These are phyloP conservation scores for Backusella morwellensis DNA, from an alignment of 192 early-diverging fungal species.

Conservation along the genomic window DNA sequence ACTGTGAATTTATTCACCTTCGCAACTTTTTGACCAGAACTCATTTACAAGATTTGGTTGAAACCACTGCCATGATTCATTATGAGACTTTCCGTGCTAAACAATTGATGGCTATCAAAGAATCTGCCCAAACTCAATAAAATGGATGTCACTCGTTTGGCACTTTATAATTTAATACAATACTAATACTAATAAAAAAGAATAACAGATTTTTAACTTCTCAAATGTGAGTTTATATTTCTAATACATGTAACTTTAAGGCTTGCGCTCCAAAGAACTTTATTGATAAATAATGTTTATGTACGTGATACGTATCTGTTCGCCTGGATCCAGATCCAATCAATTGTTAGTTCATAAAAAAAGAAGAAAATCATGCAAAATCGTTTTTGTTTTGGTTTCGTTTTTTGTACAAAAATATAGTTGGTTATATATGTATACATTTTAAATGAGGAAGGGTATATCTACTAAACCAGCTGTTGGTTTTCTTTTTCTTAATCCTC, in stretches of 20 bases:
- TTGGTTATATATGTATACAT: background rate
- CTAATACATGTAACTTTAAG: background rate
- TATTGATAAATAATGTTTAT: background rate
- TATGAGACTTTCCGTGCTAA: constrained; percentile 93
- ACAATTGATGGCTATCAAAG: constrained; percentile 57
- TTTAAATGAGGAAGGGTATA: background rate
- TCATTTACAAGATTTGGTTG: constrained; percentile 92
- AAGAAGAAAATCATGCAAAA: background rate
- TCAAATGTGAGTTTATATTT: background rate
- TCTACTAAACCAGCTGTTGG: background rate
- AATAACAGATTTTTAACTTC: background rate
- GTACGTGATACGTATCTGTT: background rate
- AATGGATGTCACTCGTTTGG: background rate
- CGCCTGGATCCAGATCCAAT: background rate
- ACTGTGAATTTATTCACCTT: constrained; percentile 94
- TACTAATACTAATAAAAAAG: background rate
- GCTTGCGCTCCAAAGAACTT: background rate
- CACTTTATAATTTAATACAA: background rate
- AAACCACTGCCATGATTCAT: constrained; percentile 88
- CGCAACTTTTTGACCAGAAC: constrained; percentile 87
- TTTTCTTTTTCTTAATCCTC: background rate
- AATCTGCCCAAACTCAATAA: constrained; percentile 40
- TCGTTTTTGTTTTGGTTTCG: background rate
- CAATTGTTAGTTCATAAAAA: background rate
- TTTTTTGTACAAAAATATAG: background rate